A percentile compares a stretch with the other conserved stretches of the same genome.
phyloP scores from a whole-genome alignment of 192 early-diverging fungal genomes.

The Umbelopsis sp. region DNA sequence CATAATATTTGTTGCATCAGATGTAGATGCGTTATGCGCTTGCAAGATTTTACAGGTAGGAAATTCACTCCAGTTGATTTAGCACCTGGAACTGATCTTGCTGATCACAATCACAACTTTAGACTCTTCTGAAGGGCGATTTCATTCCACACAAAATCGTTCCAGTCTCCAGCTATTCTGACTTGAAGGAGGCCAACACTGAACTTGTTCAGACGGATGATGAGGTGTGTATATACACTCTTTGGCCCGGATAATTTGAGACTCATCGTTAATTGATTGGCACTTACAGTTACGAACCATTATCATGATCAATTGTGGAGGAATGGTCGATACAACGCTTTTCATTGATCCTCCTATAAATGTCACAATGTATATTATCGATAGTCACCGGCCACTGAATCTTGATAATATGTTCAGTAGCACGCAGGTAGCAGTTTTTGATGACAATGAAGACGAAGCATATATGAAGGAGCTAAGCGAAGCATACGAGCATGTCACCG shows the following conservation, averaged over 20 bases:
- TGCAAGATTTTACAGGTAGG: conserved; percentile 73
- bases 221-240: conserved; percentile 36
- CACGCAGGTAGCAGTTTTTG: conserved; percentile 81
- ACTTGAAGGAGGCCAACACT: conserved; percentile 57
- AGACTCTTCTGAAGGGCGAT: conserved; percentile 79
- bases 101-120: neutral
- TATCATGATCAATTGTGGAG: conserved; percentile 88
- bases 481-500: conserved; percentile 72
- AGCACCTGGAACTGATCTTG: neutral
- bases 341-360: conserved; percentile 55
- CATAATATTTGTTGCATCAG: conserved; percentile 73
- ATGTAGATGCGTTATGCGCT: conserved; percentile 84
- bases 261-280: neutral
- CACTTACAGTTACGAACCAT: conserved; percentile 64
- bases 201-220: conserved; percentile 51
- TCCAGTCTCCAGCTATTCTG: conserved; percentile 71
- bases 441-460: conserved; percentile 81
- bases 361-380: conserved; percentile 77
- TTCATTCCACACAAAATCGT: conserved; percentile 80
- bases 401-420: conserved; percentile 79
- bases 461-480: conserved; percentile 63
- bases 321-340: conserved; percentile 71
- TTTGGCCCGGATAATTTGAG: neutral
- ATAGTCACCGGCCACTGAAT: conserved; percentile 88
- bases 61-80: neutral